phyloP scores from a whole-genome alignment of 164 flowering plant genomes.

The Umbilicus rupestris region DNA sequence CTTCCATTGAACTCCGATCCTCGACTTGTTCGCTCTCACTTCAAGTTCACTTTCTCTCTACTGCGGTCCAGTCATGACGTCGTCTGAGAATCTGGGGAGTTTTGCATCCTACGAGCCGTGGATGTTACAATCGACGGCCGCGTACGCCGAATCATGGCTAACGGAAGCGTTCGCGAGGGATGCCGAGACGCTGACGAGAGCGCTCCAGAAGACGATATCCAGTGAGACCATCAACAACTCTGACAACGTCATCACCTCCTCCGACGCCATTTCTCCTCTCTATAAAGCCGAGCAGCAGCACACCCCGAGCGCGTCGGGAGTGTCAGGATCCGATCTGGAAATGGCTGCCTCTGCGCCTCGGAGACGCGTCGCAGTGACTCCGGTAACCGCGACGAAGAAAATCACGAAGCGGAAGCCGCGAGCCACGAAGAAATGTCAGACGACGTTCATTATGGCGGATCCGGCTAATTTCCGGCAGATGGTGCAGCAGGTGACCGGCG shows the following conservation, averaged over 20 bases:
- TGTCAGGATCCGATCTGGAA: constrained; percentile 4
- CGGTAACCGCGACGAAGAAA: background rate
- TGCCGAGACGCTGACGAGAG: constrained; percentile 1
- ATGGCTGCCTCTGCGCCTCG: background rate
- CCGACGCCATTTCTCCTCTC: constrained; percentile 1
- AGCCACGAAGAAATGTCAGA: background rate
- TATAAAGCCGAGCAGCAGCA: background rate
- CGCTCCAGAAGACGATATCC: constrained; percentile 3
- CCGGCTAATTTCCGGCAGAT: constrained; percentile 8
- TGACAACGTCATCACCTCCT: background rate
- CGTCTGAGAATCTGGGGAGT: background rate
- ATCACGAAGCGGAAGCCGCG: constrained; percentile 9
- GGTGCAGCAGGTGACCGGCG: constrained; percentile 11
- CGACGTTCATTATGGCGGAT: constrained; percentile 10
- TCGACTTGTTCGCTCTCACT: background rate
- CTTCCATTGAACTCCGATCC: background rate
- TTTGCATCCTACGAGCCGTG: background rate
- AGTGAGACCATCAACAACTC: constrained; percentile 1
- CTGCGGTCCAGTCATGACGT: background rate
- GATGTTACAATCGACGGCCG: background rate
- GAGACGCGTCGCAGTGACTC: background rate
- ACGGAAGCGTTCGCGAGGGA: constrained; percentile 2
- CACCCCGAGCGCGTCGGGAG: background rate
- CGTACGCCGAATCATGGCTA: constrained; percentile 5
- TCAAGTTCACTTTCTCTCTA: background rate